phyloP scores from a whole-genome alignment of 2,329 filamentous ascomycete species.

The Colletotrichum cereale region DNA sequence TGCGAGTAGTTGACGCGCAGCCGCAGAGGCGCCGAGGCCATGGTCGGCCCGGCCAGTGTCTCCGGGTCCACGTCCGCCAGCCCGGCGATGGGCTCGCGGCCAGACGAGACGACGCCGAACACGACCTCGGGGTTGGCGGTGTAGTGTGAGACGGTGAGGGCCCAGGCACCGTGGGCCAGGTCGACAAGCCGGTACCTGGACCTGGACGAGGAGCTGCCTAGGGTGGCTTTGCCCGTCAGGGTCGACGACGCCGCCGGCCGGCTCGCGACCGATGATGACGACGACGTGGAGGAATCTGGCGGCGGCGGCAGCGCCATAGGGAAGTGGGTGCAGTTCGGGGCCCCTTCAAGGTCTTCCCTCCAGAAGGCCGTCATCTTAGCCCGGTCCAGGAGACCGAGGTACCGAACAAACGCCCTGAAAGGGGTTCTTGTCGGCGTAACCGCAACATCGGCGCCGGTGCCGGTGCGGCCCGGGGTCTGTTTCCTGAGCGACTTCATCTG shows the following conservation, averaged over 20 bases:
- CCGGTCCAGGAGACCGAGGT: not conserved
- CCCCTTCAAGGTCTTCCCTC: not conserved
- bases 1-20: constrained; percentile 34
- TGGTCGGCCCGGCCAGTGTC: constrained; percentile 42
- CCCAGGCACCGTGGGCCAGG: constrained; percentile 50
- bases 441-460: not conserved
- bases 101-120: constrained; percentile 55
- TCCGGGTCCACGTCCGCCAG: constrained; percentile 14
- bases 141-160: constrained; percentile 52
- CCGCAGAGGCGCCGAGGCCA: constrained; percentile 41
- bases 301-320: not conserved
- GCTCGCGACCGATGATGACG: not conserved
- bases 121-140: constrained; percentile 52
- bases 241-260: not conserved
- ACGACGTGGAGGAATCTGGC: not conserved
- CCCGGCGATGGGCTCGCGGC: constrained; percentile 31
- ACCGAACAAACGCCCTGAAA: not conserved
- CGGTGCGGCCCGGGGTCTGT: not conserved
- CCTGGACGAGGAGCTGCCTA: not conserved
- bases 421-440: not conserved
- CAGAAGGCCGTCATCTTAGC: not conserved
- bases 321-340: not conserved
- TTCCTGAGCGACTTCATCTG: not conserved
- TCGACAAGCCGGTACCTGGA: not conserved
- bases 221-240: not conserved